These are phyloP conservation scores for Metarhizium robertsii DNA, from an alignment of 2,329 filamentous ascomycete genomes.

Conservation along the genomic window DNA sequence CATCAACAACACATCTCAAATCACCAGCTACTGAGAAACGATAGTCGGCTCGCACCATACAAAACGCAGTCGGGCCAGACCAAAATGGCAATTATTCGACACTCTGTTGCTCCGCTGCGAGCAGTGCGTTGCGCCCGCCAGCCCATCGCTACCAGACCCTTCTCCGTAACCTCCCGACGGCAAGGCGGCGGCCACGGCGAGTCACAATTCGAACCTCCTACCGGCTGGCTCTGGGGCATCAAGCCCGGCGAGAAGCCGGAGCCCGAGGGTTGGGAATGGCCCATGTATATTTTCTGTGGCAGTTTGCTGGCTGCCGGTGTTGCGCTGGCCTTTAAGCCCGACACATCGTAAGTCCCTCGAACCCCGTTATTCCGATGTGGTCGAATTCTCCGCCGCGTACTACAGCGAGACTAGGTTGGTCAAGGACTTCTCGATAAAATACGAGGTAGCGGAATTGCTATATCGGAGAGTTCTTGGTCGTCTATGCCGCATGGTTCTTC, in stretches of 20 bases:
- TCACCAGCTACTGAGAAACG: slow-evolving; percentile 19
- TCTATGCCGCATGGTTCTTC: not conserved
- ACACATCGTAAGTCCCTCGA: slow-evolving; percentile 75
- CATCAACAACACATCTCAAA: not conserved
- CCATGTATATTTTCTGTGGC: slow-evolving; percentile 78
- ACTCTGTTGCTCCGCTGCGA: slow-evolving; percentile 26
- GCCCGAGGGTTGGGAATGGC: slow-evolving; percentile 91
- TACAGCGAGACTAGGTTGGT: not conserved
- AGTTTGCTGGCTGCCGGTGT: slow-evolving; percentile 64
- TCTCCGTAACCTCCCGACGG: slow-evolving; percentile 35
- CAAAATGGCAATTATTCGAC: slow-evolving; percentile 27
- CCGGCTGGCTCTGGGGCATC: slow-evolving; percentile 87
- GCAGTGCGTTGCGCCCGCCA: slow-evolving; percentile 28
- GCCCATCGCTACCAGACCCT: slow-evolving; percentile 24
- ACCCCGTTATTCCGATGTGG: not conserved
- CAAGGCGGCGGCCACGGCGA: slow-evolving; percentile 38
- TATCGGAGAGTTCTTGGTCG: not conserved
- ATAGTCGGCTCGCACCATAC: slow-evolving; percentile 13
- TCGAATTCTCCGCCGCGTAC: not conserved
- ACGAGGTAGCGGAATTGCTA: not conserved
- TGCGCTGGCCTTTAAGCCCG: slow-evolving; percentile 92
- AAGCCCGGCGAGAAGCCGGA: slow-evolving; percentile 93
- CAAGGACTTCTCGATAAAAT: not conserved
- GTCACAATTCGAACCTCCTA: slow-evolving; percentile 79
- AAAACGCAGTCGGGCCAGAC: slow-evolving; percentile 2